Evolutionary conservation across 495 filamentous ascomycete species (phyloP), one percentile per base, ranked within the genome.

Genomic region (Zalerion maritima): DNA sequence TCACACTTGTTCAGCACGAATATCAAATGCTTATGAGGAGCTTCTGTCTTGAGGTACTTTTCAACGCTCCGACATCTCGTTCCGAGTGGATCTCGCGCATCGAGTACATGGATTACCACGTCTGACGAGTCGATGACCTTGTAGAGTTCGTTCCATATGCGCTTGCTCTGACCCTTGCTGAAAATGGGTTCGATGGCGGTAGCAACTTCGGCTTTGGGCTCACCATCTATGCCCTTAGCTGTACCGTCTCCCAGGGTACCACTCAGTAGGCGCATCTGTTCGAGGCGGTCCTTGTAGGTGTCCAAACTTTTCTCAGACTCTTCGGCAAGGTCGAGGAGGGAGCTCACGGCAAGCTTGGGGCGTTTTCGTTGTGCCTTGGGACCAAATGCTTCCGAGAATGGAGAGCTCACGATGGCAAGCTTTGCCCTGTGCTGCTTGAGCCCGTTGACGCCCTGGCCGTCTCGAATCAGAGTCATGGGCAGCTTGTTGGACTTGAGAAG

Each of bases 131-230:
- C 84, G 15, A 96, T 84, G 45, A 94, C 83, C 57, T 97, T 93
- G 60, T 87, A 94, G n/a, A 97, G 54, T 43, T 97, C 89, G 52
- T 94, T 94, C 85, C 85, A 96, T 41, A 97, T 97, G 27, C 89
- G 66, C 54, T 89, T 91, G 39, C 73, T 81, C 50, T 92, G 82
- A 10, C 89, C 89, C 60, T 97, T 97, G 28, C 60, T 74, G 57
- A 97, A 97, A 28, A 97, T 79, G 14, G 84, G 69, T 43, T 97
- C 89, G 35, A 78, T 65, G 13, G 86, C 81, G 24, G 71, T 75
- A 2, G 73, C 67, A 10, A 80, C 66, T 18, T 69, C 68, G 6
- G 54, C 52, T 3, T 58, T 55, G 15, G 57, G 53, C 34, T 60
- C 60, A 8, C 43, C 28, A 14, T 43, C 42, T n/a, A n/a, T n/a